These are phyloP conservation scores for Stephania japonica DNA, from an alignment of 164 flowering plant species.

Conservation along the genomic window DNA sequence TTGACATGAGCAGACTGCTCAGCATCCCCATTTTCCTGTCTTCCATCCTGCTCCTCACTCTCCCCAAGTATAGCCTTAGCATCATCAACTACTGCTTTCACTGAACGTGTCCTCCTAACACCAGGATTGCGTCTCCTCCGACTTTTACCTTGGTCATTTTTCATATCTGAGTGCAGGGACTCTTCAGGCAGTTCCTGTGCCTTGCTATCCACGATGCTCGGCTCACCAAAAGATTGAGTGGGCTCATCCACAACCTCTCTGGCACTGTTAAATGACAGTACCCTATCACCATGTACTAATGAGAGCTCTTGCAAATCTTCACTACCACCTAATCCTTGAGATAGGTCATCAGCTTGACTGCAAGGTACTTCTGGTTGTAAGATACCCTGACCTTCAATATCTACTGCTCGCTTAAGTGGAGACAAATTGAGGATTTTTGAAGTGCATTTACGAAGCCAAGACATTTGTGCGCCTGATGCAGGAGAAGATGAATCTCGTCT, in stretches of 20 bases:
- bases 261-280: conserved; percentile 19
- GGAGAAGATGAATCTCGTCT: conserved; percentile 1
- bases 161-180: conserved; percentile 41
- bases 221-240: conserved; percentile 30
- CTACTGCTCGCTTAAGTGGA: conserved; percentile 16
- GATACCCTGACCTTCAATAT: conserved; percentile 9
- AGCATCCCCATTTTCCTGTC: conserved; percentile 18
- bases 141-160: conserved; percentile 24
- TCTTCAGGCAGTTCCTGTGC: conserved; percentile 37
- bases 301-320: conserved; percentile 21
- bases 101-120: conserved; percentile 41
- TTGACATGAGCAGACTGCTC: conserved; percentile 23
- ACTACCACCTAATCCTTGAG: conserved; percentile 11
- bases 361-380: background rate
- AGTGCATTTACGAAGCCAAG: conserved; percentile 13
- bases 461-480: conserved; percentile 13
- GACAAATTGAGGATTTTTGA: conserved; percentile 20
- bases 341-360: background rate
- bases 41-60: conserved; percentile 19
- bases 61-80: conserved; percentile 46
- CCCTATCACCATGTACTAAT: conserved; percentile 20
- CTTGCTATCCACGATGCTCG: conserved; percentile 26
- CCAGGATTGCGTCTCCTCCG: conserved; percentile 32
- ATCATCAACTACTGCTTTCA: conserved; percentile 61
- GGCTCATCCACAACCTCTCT: conserved; percentile 22